Conservation (phyloP, 768 basidiomycete species). For the Phanerochaete carnosa region DNA sequence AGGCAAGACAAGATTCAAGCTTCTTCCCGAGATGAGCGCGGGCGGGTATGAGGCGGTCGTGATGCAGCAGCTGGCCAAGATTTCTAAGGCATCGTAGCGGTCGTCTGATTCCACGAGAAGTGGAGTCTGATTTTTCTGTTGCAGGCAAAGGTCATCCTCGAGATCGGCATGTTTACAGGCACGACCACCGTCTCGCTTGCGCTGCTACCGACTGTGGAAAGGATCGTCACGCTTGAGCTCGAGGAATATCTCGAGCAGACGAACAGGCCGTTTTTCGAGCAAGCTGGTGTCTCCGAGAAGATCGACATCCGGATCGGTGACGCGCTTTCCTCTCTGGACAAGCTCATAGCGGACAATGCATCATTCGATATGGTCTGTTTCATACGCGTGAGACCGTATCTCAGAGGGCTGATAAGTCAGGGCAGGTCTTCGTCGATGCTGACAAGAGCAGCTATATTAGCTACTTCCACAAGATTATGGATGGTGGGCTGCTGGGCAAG, state of each 20-base stretch:
- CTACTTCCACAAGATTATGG: constrained; percentile 8
- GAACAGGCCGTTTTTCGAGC: constrained; percentile 9
- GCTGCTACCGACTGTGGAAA: constrained; percentile 4
- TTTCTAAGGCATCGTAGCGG: constrained; percentile 1
- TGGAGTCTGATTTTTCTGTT: background rate
- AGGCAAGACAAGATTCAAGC: constrained; percentile 9
- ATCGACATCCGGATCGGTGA: constrained; percentile 15
- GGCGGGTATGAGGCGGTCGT: constrained; percentile 15
- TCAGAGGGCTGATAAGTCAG: background rate
- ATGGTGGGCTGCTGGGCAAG: constrained; percentile 3
- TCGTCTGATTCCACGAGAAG: background rate
- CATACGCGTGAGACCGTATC: background rate
- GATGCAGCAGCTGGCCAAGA: constrained; percentile 12
- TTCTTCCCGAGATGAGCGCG: constrained; percentile 8
- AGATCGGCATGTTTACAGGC: constrained; percentile 17
- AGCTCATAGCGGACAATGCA: constrained; percentile 3
- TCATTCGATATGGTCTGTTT: constrained; percentile 10
- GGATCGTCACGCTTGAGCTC: constrained; percentile 10
- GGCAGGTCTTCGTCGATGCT: constrained; percentile 14
- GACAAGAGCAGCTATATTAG: constrained; percentile 10
- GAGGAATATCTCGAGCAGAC: constrained; percentile 7
- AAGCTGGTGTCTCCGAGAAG: constrained; percentile 12
- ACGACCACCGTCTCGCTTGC: constrained; percentile 16
- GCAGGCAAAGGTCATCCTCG: constrained; percentile 8
- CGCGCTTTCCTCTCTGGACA: constrained; percentile 7